Evolutionary conservation across 805 yeast genomes (phyloP), one percentile per base, ranked within the genome.

Genomic region (Clavispora carvajalis): DNA sequence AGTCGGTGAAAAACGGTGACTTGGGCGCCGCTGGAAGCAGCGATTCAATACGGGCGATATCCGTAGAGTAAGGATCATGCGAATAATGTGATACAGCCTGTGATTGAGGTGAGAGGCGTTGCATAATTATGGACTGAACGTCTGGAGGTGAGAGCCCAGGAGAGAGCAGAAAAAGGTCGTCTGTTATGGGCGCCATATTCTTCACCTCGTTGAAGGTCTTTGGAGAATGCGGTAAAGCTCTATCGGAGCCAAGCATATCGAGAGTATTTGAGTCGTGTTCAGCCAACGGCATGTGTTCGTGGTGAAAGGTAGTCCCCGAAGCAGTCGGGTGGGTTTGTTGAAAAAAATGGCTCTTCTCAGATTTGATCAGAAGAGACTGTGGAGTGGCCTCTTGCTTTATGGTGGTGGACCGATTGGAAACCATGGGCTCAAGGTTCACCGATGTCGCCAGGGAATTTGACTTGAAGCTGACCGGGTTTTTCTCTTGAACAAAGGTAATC

Each of bases 41-140:
- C 7, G 33, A 22, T 28, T 41, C 45, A 21, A 45, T 41, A 13
- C 45, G 35, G n/a, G 48, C 48, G 12, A 45, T 34, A 28, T 45
- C 48, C 10, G 41, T 37, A 9, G 45, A 22, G 21, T 41, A 45
- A 17, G 23, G 25, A 19, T 45, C 48, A 10, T 36, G 31, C 16
- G 8, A 11, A 5, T 7, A 7, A 3, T 15, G 12, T 4, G 11
- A 3, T 9, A 9, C 11, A 5, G 31, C 8, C 16, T 28, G 19
- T 8, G 9, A 19, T 9, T 2, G 19, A 7, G 31, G 31, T 1
- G 31, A 28, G 6, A 28, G 31, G 12, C 18, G 18, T 11, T 15
- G 31, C 31, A 28, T 28, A 7, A 28, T 28, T 2, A 26, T 13
- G 9, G 31, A 28, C 18, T 28, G 19, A 10, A 28, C 19, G 16